A percentile compares a stretch with the other conserved stretches of the same genome.
phyloP scores from a whole-genome alignment of 805 yeast species.

The Metschnikowia hibisci region DNA sequence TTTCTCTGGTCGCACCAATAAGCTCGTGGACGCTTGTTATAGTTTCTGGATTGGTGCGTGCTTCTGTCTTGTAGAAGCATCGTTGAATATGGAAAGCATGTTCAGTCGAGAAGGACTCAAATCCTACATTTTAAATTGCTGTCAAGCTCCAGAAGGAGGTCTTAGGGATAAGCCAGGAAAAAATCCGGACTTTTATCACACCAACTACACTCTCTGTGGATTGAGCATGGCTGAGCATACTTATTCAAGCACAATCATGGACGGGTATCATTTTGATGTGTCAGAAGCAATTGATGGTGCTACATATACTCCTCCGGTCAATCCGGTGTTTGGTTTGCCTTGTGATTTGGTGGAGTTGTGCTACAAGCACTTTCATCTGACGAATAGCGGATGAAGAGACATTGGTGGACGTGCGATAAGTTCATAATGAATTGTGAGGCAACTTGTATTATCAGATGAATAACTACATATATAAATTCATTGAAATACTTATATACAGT shows the following conservation, averaged over 20 bases:
- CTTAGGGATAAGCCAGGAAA: conserved; percentile 84
- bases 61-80: conserved; percentile 57
- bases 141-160: conserved; percentile 73
- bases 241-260: conserved; percentile 1
- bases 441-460: no score
- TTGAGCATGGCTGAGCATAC: conserved; percentile 54
- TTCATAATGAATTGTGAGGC: no score
- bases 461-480: no score
- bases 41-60: conserved; percentile 93
- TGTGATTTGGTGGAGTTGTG: conserved; percentile 33
- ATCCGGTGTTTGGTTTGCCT: conserved; percentile 49
- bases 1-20: conserved; percentile 83
- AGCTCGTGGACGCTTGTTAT: conserved; percentile 94
- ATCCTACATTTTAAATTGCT: conserved; percentile 67
- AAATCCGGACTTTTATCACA: conserved; percentile 81
- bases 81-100: conserved; percentile 24
- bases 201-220: conserved; percentile 81
- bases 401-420: no score
- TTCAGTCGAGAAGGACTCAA: conserved; percentile 57
- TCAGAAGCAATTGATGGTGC: conserved; percentile 9
- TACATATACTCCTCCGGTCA: conserved; percentile 10
- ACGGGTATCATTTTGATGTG: conserved; percentile 5
- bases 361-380: conserved; percentile 6
- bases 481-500: no score
- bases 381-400: no score